A percentile compares a stretch with the other conserved stretches of the same genome.
Evolutionary conservation across 2,329 filamentous ascomycete genomes (phyloP).

Genomic region (Talaromyces albobiverticillius): DNA sequence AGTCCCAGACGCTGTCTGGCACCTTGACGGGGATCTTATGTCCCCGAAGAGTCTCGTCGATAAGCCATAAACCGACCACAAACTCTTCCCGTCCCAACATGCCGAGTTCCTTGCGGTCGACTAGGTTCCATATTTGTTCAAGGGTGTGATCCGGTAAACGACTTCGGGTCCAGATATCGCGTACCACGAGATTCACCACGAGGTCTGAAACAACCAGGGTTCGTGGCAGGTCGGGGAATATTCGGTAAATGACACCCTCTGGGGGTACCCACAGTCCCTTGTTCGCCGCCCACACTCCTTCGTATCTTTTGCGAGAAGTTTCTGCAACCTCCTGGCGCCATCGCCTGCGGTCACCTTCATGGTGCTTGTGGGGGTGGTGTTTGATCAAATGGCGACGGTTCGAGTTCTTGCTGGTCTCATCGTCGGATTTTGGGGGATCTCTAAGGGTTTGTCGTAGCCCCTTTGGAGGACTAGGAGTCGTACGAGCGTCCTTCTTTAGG

Average conservation of each 20-base stretch:
- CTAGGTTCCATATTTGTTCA: constrained; percentile 47
- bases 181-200: constrained; percentile 46
- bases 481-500: constrained; percentile 28
- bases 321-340: constrained; percentile 45
- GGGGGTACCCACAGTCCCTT: constrained; percentile 37
- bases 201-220: constrained; percentile 32
- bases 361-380: constrained; percentile 48
- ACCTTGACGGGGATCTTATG: constrained; percentile 46
- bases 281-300: constrained; percentile 52
- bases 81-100: constrained; percentile 46
- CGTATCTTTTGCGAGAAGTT: constrained; percentile 47
- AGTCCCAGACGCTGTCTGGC: constrained; percentile 47
- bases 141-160: constrained; percentile 37
- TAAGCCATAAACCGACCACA: constrained; percentile 51
- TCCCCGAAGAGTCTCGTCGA: constrained; percentile 48
- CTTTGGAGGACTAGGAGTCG: constrained; percentile 34
- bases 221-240: constrained; percentile 17
- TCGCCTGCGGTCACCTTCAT: constrained; percentile 46
- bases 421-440: constrained; percentile 33
- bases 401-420: constrained; percentile 28
- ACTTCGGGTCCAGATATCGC: constrained; percentile 50
- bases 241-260: constrained; percentile 13
- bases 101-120: constrained; percentile 36
- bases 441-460: constrained; percentile 43
- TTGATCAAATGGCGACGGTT: constrained; percentile 33